These are phyloP conservation scores for Claviceps purpurea DNA, from an alignment of 2,329 filamentous ascomycete genomes.

Conservation along the genomic window DNA sequence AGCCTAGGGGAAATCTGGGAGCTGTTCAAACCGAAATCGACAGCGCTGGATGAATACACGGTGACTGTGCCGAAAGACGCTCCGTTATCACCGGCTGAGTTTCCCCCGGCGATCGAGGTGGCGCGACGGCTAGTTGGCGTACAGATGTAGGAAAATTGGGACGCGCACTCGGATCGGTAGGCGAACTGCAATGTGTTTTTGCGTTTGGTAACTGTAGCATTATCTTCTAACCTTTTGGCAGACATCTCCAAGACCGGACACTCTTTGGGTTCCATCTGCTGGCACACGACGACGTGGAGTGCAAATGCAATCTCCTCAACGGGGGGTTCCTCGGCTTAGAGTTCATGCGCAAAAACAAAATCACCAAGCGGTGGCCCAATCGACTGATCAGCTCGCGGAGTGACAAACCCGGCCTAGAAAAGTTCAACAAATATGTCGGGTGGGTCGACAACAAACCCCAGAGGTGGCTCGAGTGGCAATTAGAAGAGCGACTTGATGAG, in stretches of 20 bases:
- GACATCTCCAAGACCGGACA: neutral
- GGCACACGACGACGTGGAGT: neutral
- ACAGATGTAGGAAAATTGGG: constrained; percentile 1
- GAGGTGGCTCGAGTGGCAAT: constrained; percentile 16
- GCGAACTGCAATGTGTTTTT: no score
- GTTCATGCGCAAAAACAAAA: constrained; percentile 9
- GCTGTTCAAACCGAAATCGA: neutral
- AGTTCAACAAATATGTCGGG: constrained; percentile 12
- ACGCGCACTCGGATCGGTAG: neutral
- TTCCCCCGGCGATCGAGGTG: neutral
- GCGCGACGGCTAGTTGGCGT: neutral
- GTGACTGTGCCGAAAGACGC: neutral
- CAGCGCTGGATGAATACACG: neutral
- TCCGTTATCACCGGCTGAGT: no score
- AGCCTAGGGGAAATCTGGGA: neutral
- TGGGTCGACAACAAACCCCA: constrained; percentile 11
- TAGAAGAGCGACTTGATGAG: neutral
- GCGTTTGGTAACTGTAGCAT: no score
- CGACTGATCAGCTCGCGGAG: constrained; percentile 8
- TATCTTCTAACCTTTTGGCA: neutral
- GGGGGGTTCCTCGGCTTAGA: constrained; percentile 10
- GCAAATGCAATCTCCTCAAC: constrained; percentile 1
- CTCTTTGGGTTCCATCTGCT: neutral
- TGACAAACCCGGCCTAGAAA: constrained; percentile 4
- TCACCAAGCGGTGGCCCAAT: constrained; percentile 13